These are phyloP conservation scores for Albatrellus sp. DNA, from an alignment of 1,284 basidiomycete genomes.

Conservation along the genomic window DNA sequence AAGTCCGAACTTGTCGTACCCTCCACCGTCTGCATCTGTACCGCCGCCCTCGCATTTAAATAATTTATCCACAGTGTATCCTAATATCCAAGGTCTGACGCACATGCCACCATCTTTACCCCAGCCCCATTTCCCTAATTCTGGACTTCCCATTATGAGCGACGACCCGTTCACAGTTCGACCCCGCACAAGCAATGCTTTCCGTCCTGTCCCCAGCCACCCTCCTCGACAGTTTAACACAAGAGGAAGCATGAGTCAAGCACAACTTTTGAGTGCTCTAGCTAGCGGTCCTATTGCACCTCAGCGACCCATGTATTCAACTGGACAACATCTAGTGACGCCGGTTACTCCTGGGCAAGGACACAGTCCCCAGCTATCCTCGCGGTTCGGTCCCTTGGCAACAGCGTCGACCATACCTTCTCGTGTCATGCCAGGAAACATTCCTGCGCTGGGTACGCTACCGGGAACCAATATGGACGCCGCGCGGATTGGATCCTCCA, in stretches of 20 bases:
- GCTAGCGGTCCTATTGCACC: conserved; percentile 8
- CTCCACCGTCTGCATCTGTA: conserved; percentile 12
- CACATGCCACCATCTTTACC: no score
- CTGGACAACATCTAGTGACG: no score
- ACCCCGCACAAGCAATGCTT: conserved; percentile 46
- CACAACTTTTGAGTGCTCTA: conserved; percentile 31
- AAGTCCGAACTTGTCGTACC: conserved; percentile 6
- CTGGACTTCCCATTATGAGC: conserved; percentile 7
- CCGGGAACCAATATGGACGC: conserved; percentile 11
- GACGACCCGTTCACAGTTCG: conserved; percentile 42
- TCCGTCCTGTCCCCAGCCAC: conserved; percentile 27
- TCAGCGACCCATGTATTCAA: conserved; percentile 6
- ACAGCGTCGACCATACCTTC: conserved; percentile 5
- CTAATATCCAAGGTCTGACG: conserved; percentile 4
- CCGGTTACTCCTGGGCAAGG: no score
- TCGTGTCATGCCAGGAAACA: conserved; percentile 6
- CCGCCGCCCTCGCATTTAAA: conserved; percentile 12
- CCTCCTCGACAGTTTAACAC: conserved; percentile 13
- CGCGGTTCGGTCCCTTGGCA: no score
- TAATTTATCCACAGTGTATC: conserved; percentile 12
- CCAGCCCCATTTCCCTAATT: background rate
- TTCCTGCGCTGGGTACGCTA: conserved; percentile 10
- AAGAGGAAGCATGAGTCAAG: conserved; percentile 40
- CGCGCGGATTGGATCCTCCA: conserved; percentile 12
- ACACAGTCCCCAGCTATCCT: no score